phyloP scores from a whole-genome alignment of 345 rosid genomes.

The Syzygium grande region DNA sequence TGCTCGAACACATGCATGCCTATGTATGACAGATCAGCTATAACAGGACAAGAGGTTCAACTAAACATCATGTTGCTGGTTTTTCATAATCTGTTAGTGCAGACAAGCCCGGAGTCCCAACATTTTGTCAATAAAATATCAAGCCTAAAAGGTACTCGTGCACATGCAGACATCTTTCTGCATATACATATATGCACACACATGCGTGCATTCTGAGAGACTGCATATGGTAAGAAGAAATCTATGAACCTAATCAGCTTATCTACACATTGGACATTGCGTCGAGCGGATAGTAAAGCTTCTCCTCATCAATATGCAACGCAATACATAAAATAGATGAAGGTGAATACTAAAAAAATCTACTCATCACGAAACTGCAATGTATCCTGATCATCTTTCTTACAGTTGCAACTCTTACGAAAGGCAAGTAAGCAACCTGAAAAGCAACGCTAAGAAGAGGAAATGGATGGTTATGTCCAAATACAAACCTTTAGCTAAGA shows the following conservation, averaged over 20 bases:
- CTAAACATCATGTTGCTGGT: neutral
- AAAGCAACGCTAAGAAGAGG: neutral
- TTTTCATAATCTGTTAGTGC: neutral
- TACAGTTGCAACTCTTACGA: neutral
- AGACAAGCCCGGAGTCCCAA: neutral
- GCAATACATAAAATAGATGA: neutral
- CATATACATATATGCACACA: neutral
- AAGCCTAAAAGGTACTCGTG: neutral
- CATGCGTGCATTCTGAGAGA: neutral
- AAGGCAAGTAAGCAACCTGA: neutral
- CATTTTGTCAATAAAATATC: neutral
- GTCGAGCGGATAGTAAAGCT: neutral
- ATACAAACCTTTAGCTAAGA: conserved; percentile 36
- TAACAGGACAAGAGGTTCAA: neutral
- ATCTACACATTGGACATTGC: neutral
- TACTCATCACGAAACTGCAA: neutral
- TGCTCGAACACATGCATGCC: neutral
- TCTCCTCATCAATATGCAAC: neutral
- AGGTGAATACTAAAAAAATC: neutral
- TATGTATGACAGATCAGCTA: neutral
- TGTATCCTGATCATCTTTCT: neutral
- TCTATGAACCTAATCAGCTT: neutral
- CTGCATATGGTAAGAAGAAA: neutral
- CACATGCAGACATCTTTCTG: neutral
- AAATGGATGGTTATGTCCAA: conserved; percentile 2